Base-by-base conservation (phyloP, 164 flowering plant genomes). In the Magnolia changhungtana region DNA sequence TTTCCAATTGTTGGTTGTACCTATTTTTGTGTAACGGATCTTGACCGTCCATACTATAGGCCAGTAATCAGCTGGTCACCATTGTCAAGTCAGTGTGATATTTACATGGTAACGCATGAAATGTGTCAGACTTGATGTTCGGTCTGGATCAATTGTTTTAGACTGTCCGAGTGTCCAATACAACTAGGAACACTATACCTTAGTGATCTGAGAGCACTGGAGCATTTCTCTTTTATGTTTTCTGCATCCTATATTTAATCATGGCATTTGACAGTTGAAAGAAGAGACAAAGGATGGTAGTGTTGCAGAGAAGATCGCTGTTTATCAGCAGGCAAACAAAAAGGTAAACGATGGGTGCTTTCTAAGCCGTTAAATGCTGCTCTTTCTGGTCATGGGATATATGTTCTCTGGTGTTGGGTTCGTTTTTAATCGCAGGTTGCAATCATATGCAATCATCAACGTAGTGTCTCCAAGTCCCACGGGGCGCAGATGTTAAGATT, bases 361-460 rank as follows among this genome's bases (percentile, higher is more conserved):
- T 72, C 50, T 16, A 3, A 1, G 24, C 58, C 19, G 24, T 63
- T 18, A 13, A 58, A 58, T 19, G 14, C 19, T 58, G 14, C 63
- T 2, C 29, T 65, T 65, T 24, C 68, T 0, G 55, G 20, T 74
- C 50, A 19, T 66, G 29, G 29, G 4, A 14, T 59, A 64, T 8
- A 50, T 31, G 21, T 20, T 73, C 72, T 69, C 21, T 52, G 19
- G 45, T 74, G 14, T 65, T 2, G 68, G 68, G 68, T 71, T 67
- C n/a, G 68, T 55, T 37, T 71, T 14, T 31, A 3, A 19, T 72
- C 87, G 75, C 86, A 96, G 99, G 99, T 96, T 81, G 98, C 99
- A 50, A 96, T 96, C 69, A 92, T 96, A 63, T 96, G 99, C 82
- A 96, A 96, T 81, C 99, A 96, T 88, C 99, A 96, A 77, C 95